Conservation (phyloP, 208 protist genomes). For the Leishmania gerbilli region DNA sequence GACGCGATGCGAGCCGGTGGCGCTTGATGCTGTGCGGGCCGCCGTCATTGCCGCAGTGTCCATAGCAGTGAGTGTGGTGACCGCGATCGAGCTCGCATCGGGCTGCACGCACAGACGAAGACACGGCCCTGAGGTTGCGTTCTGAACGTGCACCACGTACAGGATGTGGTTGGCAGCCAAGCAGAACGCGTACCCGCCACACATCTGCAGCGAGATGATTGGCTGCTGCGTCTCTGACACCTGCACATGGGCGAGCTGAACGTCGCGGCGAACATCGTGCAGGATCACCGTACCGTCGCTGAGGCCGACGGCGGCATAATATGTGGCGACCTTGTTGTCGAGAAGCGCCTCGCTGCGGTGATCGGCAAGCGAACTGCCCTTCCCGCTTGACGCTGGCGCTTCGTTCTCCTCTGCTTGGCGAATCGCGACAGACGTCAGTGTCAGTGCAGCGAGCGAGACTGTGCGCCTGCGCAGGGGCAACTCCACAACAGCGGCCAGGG, state of each 20-base stretch:
- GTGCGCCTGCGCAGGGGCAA: slow-evolving; percentile 43
- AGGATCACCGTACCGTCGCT: slow-evolving; percentile 81
- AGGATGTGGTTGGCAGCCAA: slow-evolving; percentile 47
- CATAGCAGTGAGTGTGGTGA: slow-evolving; percentile 14
- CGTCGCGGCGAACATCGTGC: slow-evolving; percentile 66
- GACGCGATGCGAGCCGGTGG: not conserved
- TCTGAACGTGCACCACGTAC: slow-evolving; percentile 45
- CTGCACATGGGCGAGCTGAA: slow-evolving; percentile 43
- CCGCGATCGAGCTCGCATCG: slow-evolving; percentile 53
- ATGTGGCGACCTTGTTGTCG: slow-evolving; percentile 23
- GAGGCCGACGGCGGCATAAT: slow-evolving; percentile 66
- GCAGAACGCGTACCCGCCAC: slow-evolving; percentile 51
- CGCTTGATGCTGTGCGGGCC: not conserved
- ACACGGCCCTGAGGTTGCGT: slow-evolving; percentile 26
- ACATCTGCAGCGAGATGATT: slow-evolving; percentile 51
- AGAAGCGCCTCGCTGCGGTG: slow-evolving; percentile 17
- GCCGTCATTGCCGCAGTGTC: not conserved
- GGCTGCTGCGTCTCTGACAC: slow-evolving; percentile 70
- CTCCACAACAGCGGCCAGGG: slow-evolving; percentile 55
- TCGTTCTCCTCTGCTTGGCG: not conserved
- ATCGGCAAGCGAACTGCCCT: not conserved
- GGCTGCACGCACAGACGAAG: slow-evolving; percentile 48
- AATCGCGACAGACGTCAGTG: slow-evolving; percentile 66
- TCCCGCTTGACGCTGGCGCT: not conserved
- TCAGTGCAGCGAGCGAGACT: slow-evolving; percentile 50